Evolutionary conservation across 2,329 filamentous ascomycete species (phyloP).

Genomic region (Calonectria fujianensis): DNA sequence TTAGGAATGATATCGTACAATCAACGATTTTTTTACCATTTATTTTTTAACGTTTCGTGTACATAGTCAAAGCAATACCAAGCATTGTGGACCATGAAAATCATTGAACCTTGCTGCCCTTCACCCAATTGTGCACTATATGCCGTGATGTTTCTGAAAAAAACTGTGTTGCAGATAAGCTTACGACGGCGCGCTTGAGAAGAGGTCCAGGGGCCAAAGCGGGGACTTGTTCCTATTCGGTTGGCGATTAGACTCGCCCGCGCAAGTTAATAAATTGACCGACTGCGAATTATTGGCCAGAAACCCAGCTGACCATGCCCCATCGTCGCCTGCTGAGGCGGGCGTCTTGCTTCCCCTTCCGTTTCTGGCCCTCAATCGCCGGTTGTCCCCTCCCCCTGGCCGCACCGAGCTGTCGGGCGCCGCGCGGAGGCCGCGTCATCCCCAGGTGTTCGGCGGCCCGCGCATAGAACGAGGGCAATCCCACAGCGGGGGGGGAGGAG

Average conservation of each 20-base stretch:
- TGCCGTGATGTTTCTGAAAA: conserved; percentile 29
- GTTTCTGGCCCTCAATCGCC: conserved; percentile 9
- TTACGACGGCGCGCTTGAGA: conserved; percentile 36
- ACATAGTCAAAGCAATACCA: conserved; percentile 48
- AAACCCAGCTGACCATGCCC: not conserved
- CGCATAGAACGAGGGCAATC: conserved; percentile 30
- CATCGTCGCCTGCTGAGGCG: conserved; percentile 19
- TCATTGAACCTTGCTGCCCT: not conserved
- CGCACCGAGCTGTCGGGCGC: conserved; percentile 34
- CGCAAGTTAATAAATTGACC: conserved; percentile 6
- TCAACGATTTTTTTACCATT: conserved; percentile 29
- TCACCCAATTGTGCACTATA: not conserved
- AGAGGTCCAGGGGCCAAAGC: conserved; percentile 19
- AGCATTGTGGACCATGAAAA: conserved; percentile 41
- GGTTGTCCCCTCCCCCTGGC: conserved; percentile 24
- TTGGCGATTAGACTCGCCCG: not conserved
- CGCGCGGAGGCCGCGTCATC: conserved; percentile 53
- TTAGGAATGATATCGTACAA: conserved; percentile 37
- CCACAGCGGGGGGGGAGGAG: conserved; percentile 16
- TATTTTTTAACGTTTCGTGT: conserved; percentile 36
- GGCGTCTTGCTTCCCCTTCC: not conserved
- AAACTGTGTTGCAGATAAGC: conserved; percentile 41
- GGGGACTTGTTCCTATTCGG: not conserved
- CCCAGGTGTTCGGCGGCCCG: conserved; percentile 39
- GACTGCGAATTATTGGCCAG: not conserved